These are phyloP conservation scores for Vitis hybrid DNA, from an alignment of 177 flowering plant species.

Conservation along the genomic window DNA sequence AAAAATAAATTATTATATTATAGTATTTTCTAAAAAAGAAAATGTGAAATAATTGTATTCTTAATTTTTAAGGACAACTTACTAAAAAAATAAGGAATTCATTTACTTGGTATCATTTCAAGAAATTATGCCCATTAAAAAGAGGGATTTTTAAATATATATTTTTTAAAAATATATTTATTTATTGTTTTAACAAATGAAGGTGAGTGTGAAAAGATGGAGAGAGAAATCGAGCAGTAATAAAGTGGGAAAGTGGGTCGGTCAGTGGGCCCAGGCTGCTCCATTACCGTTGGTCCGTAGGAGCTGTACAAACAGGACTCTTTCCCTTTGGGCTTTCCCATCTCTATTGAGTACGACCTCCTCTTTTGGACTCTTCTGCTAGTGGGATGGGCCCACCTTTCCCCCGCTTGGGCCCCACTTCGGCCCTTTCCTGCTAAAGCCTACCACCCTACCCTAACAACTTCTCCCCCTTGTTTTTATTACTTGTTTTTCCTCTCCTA, in stretches of 20 bases:
- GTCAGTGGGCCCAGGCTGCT: slow-evolving; percentile 22
- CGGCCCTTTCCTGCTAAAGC: neutral
- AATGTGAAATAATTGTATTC: too few relatives aligned
- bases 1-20: too few relatives aligned
- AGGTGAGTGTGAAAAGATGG: neutral
- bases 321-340: slow-evolving; percentile 13
- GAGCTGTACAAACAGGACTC: slow-evolving; percentile 14
- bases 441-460: slow-evolving; percentile 27
- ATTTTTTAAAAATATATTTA: neutral
- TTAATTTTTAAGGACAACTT: too few relatives aligned
- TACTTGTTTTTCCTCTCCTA: slow-evolving; percentile 6
- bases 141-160: too few relatives aligned
- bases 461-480: slow-evolving; percentile 8
- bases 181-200: neutral
- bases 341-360: too few relatives aligned
- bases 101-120: too few relatives aligned
- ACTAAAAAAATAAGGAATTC: too few relatives aligned
- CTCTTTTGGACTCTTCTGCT: slow-evolving; percentile 16
- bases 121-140: too few relatives aligned
- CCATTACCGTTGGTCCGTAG: neutral
- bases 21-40: too few relatives aligned
- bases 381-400: slow-evolving; percentile 12
- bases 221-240: neutral
- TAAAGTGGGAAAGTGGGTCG: slow-evolving; percentile 6
- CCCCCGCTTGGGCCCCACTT: neutral